Evolutionary conservation across 371 early-diverging fungal genomes (phyloP).

Genomic region (Mucor mucedo): DNA sequence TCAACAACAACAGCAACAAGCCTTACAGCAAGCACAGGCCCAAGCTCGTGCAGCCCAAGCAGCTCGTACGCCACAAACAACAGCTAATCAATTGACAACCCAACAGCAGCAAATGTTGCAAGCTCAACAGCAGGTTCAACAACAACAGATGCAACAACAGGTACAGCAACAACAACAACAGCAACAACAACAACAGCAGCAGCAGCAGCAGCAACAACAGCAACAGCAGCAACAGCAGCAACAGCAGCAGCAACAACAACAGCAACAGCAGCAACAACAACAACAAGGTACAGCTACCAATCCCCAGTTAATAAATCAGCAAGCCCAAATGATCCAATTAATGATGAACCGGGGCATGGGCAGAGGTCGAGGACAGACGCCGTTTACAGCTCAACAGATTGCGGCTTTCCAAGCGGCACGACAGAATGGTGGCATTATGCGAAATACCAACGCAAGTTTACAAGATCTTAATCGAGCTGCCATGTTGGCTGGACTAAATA

Average conservation of each 20-base stretch:
- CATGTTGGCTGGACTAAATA: constrained; percentile 5
- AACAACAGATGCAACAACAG: constrained; percentile 9
- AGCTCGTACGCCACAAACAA: constrained; percentile 13
- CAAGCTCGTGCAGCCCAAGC: constrained; percentile 27
- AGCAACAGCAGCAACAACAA: constrained; percentile 6
- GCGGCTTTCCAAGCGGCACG: constrained; percentile 34
- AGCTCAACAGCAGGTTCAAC: constrained; percentile 4
- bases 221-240: constrained; percentile 13
- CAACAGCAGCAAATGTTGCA: constrained; percentile 32
- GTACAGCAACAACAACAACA: constrained; percentile 30
- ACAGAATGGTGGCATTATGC: constrained; percentile 18
- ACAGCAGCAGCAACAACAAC: constrained; percentile 31
- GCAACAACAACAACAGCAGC: constrained; percentile 10
- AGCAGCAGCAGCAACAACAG: neutral
- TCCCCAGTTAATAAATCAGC: constrained; percentile 35
- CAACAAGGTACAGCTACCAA: constrained; percentile 11
- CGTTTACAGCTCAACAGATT: constrained; percentile 35
- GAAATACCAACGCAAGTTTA: constrained; percentile 4
- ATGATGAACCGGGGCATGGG: constrained; percentile 39
- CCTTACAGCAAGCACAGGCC: constrained; percentile 33
- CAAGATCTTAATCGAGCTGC: constrained; percentile 23
- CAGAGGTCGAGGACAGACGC: constrained; percentile 36
- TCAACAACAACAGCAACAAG: constrained; percentile 30
- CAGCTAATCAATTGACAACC: constrained; percentile 15
- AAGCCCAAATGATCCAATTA: constrained; percentile 40